Base-by-base conservation (phyloP, 495 filamentous ascomycete species). In the Xylaria sp. region DNA sequence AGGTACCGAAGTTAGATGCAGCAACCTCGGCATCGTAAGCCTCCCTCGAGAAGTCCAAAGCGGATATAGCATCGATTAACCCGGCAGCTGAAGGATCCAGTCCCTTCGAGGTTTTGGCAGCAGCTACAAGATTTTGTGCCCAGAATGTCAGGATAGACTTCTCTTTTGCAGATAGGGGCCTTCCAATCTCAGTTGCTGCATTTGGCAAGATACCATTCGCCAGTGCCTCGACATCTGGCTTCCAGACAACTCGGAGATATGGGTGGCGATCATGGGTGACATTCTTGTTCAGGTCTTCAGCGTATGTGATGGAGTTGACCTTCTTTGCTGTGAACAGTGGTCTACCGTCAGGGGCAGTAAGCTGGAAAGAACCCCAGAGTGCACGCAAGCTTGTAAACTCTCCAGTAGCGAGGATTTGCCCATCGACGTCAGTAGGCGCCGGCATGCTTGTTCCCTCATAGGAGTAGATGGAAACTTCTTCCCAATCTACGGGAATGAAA, bases 401-500 rank as follows among this genome's bases (percentile, higher is more conserved):
- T 59, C 55, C 55, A 8, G 55, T 59, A 15, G 55, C 55, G 31
- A 59, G 55, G 15, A 59, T 37, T n/a, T 24, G 21, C 0, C 55
- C 55, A n/a, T 59, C n/a, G 31, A 37, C 31, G 14, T 59, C 17
- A 31, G 5, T 29, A n/a, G 55, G 55, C 12, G 29, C 55, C n/a
- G 55, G 55, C 55, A 59, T 59, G 55, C 31, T 37, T 59, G 55
- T 59, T 31, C 55, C 55, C n/a, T 59, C 55, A 37, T 59, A 59
- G 3, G 55, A 59, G 31, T 59, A 59, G 17, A 59, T 6, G 26
- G 55, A 59, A 17, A 59, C 55, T n/a, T 59, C 55, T 37, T 59
- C 55, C 55, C 55, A 59, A 37, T 59, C 55, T 11, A 59, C 55
- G 12, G 55, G 55, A 8, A 59, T 59, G 31, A 59, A 59, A 0